Base-by-base conservation (phyloP, 208 protist species). In the Histomonas meleagridis region DNA sequence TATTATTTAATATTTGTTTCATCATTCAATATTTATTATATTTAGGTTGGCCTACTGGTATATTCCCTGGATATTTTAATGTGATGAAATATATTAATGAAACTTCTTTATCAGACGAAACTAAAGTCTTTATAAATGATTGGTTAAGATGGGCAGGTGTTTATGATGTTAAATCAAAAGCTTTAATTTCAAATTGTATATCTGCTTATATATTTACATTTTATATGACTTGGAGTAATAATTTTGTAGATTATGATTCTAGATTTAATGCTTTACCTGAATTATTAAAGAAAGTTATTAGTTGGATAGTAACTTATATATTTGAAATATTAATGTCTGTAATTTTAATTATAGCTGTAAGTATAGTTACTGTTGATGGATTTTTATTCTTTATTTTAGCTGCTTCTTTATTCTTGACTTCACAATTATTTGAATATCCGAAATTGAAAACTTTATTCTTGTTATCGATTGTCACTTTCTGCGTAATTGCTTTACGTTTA, bases 1-100 rank as follows among this genome's bases (percentile, higher is more conserved):
- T 86, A 14, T 57, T 86, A 10, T 86, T 86, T n/a, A 86, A 86
- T n/a, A 51, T 43, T 49, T 86, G 76, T 28, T 86, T 86, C 46
- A 32, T 86, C 1, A n/a, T 86, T 14, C 76, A 86, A 49, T 86
- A 86, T 49, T 32, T 86, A n/a, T 43, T 86, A 4, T 86, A 46
- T 40, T 46, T 86, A 18, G 65, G 65, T 23, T 43, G 32, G 65
- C 65, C 65, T 10, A 86, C 38, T 40, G 28, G n/a, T 40, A 51
- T 79, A 16, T 10, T 49, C 7, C 12, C n/a, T 38, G 0, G 14
- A 32, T 55, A 32, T 51, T 7, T 16, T 18, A 16, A 55, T 86
- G 16, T 10, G 10, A 12, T 40, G 43, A 32, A 38, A n/a, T n/a
- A n/a, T n/a, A n/a, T n/a, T n/a, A n/a, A n/a, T n/a, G n/a, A n/a